These are phyloP conservation scores for Schizothecium vesticola DNA, from an alignment of 495 filamentous ascomycete genomes.

Conservation along the genomic window DNA sequence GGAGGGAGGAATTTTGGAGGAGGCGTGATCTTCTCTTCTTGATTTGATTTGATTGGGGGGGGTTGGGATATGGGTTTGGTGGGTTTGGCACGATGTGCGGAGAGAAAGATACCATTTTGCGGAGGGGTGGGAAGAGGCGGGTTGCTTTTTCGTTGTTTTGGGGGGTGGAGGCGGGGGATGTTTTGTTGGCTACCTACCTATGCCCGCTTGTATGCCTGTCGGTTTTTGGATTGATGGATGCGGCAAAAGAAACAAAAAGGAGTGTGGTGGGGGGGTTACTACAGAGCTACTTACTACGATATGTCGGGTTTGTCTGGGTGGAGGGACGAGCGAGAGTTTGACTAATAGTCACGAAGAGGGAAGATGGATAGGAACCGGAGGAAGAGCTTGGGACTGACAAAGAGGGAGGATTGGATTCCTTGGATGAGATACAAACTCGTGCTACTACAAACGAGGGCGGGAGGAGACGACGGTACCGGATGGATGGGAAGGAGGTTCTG, in stretches of 20 bases:
- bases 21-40: slow-evolving; percentile 40
- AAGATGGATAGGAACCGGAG: too few species aligned
- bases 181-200: not conserved
- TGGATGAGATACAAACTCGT: not conserved
- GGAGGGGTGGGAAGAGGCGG: not conserved
- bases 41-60: not conserved
- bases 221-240: not conserved
- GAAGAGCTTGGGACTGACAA: not conserved
- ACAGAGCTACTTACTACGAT: not conserved
- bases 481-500: not conserved
- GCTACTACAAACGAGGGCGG: not conserved
- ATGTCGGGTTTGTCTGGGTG: not conserved
- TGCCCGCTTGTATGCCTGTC: not conserved
- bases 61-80: not conserved
- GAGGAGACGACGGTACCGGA: not conserved
- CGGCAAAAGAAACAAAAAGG: not conserved
- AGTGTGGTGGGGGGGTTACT: not conserved
- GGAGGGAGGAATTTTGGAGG: slow-evolving; percentile 69
- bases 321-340: too few species aligned
- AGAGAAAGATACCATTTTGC: slow-evolving; percentile 29
- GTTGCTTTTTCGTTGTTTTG: too few species aligned
- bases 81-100: not conserved
- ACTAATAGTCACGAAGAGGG: not conserved
- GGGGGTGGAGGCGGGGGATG: not conserved
- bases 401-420: not conserved